These are phyloP conservation scores for Sphaceloma murrayae DNA, from an alignment of 2,329 filamentous ascomycete genomes.

Conservation along the genomic window DNA sequence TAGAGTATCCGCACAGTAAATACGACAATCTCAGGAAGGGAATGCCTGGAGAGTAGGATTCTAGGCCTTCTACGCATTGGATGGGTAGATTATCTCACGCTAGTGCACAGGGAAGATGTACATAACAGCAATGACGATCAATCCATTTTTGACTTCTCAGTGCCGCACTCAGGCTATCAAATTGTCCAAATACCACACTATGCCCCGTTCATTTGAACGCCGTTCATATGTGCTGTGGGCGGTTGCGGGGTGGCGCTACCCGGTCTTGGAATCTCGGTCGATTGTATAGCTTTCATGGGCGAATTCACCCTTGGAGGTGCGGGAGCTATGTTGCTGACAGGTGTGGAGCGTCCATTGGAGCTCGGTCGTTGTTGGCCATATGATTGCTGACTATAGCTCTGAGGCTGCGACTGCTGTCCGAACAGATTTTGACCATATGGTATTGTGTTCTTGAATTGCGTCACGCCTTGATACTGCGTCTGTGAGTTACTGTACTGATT, in stretches of 20 bases:
- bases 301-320: slow-evolving; percentile 3
- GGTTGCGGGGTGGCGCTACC: slow-evolving; percentile 11
- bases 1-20: slow-evolving; percentile 44
- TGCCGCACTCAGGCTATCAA: neutral
- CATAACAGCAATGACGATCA: too few species aligned
- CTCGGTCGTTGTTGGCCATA: slow-evolving; percentile 9
- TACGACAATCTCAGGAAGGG: slow-evolving; percentile 45
- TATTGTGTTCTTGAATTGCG: neutral
- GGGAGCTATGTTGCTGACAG: slow-evolving; percentile 13
- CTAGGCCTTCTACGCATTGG: too few species aligned
- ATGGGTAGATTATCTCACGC: too few species aligned
- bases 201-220: slow-evolving; percentile 10
- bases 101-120: too few species aligned
- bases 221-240: slow-evolving; percentile 5
- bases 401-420: neutral
- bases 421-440: slow-evolving; percentile 8
- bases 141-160: too few species aligned
- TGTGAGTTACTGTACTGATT: slow-evolving; percentile 5
- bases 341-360: slow-evolving; percentile 14
- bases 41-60: slow-evolving; percentile 30
- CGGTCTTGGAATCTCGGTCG: slow-evolving; percentile 1
- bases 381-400: neutral
- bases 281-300: slow-evolving; percentile 2
- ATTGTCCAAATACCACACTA: neutral
- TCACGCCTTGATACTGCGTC: neutral